A percentile compares a stretch with the other conserved stretches of the same genome.
Evolutionary conservation across 768 basidiomycete genomes (phyloP).

Genomic region (Amanita inopinata): DNA sequence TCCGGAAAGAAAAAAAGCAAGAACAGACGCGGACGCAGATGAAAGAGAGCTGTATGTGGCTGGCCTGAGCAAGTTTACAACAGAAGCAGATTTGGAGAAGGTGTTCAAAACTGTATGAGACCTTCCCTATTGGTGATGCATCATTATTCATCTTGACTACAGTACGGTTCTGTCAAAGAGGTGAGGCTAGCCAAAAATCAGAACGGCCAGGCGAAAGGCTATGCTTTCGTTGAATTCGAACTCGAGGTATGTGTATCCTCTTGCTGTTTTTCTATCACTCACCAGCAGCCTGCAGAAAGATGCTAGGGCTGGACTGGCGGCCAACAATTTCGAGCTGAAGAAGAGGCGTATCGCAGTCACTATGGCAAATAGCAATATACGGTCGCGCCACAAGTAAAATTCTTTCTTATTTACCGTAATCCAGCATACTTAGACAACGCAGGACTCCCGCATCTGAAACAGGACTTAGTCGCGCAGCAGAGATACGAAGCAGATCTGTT

Average conservation of each 20-base stretch:
- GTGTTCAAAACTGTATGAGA: slow-evolving; percentile 65
- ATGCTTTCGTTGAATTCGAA: slow-evolving; percentile 89
- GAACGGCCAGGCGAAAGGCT: slow-evolving; percentile 66
- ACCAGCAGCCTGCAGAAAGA: slow-evolving; percentile 38
- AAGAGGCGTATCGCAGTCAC: slow-evolving; percentile 88
- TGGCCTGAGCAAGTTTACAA: slow-evolving; percentile 71
- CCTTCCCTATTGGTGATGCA: not conserved
- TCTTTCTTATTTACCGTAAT: slow-evolving; percentile 5
- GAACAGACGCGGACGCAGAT: slow-evolving; percentile 83
- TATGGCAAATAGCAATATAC: slow-evolving; percentile 64
- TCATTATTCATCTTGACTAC: not conserved
- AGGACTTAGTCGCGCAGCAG: slow-evolving; percentile 46
- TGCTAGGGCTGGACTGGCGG: slow-evolving; percentile 59
- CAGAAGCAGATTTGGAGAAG: slow-evolving; percentile 65
- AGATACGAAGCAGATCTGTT: slow-evolving; percentile 60
- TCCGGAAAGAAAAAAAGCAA: slow-evolving; percentile 78
- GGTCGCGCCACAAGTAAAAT: slow-evolving; percentile 44
- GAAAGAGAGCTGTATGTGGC: slow-evolving; percentile 84
- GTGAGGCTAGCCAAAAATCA: slow-evolving; percentile 72
- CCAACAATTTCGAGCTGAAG: slow-evolving; percentile 84
- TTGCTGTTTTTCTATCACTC: not conserved
- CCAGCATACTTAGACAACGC: not conserved
- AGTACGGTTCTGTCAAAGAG: slow-evolving; percentile 82
- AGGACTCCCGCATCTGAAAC: slow-evolving; percentile 40
- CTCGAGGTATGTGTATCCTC: slow-evolving; percentile 48